A percentile compares a stretch with the other conserved stretches of the same genome.
These are phyloP conservation scores for Nepenthes mirabilis DNA, from an alignment of 148 eudicot genomes.

Conservation along the genomic window DNA sequence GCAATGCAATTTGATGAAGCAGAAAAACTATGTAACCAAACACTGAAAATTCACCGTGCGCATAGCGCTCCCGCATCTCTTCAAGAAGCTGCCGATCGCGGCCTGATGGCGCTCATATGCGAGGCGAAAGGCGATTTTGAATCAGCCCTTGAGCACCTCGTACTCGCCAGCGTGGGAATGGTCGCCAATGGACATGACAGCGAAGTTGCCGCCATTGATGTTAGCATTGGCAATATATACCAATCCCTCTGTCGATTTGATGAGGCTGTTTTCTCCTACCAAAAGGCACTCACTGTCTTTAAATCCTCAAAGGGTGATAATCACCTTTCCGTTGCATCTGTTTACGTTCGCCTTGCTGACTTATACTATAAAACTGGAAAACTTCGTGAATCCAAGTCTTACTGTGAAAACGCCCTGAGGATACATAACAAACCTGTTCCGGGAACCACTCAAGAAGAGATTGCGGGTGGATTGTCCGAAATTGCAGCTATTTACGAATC, in stretches of 20 bases:
- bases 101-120: conserved; percentile 92
- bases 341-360: conserved; percentile 79
- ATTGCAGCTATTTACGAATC: conserved; percentile 87
- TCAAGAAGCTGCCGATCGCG: conserved; percentile 97
- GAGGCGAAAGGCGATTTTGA: conserved; percentile 93
- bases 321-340: conserved; percentile 94
- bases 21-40: conserved; percentile 64
- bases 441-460: conserved; percentile 79
- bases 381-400: conserved; percentile 83
- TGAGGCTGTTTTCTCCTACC: conserved; percentile 91
- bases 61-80: conserved; percentile 94
- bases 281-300: conserved; percentile 90
- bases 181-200: conserved; percentile 92
- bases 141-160: conserved; percentile 91
- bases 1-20: conserved; percentile 99
- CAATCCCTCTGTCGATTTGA: conserved; percentile 67
- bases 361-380: conserved; percentile 91
- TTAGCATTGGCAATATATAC: conserved; percentile 88
- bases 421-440: conserved; percentile 98
- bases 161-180: conserved; percentile 98
- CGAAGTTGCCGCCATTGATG: conserved; percentile 90
- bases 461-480: conserved; percentile 80
- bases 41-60: conserved; percentile 85
- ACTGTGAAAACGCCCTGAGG: conserved; percentile 89
- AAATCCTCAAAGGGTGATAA: conserved; percentile 95